Evolutionary conservation across 1,139 yeast genomes (phyloP), one percentile per base, ranked within the genome.

Genomic region (Scheffersomyces insectosa): DNA sequence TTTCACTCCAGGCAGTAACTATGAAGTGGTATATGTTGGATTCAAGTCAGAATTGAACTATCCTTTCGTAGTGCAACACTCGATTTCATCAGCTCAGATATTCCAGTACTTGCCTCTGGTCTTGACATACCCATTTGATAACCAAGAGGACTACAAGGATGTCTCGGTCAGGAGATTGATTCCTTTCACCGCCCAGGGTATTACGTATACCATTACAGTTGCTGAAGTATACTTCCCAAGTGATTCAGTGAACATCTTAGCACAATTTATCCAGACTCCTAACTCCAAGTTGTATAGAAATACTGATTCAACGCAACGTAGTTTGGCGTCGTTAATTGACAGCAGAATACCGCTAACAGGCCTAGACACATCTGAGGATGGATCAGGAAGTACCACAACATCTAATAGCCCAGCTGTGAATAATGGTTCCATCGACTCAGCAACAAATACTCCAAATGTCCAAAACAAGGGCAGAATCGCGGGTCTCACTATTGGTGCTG

Each of bases 171-270:
- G 70, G 48, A 79, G 83, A 62, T 72, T 86, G 54, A 80, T 84
- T 44, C 93, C 95, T 34, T 83, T 77, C 56, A 72, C 81, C 3
- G 77, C 86, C 3, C 50, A 55, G n/a, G 74, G 68, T 36, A 61
- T 71, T 46, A 56, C 65, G 38, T 85, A 85, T 60, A 76, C 85
- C 37, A 83, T 85, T 43, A 83, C 91, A 1, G 86, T 86, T 47
- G 93, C 93, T 13, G 88, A 83, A 60, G 86, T 85, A 42, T 85
- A 82, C 57, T 85, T 83, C 72, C 88, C 88, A 38, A 60, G 67
- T n/a, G 62, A 62, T 11, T 65, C 75, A 12, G 69, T 83, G 13
- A 56, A 59, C 11, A 59, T 68, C 0, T 70, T 86, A 52, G 75
- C 77, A 44, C 59, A 60, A 31, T 62, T 70, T 38, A 62, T 86